phyloP scores from a whole-genome alignment of 2,329 filamentous ascomycete genomes.

The Chrysosphaeria jannelii region DNA sequence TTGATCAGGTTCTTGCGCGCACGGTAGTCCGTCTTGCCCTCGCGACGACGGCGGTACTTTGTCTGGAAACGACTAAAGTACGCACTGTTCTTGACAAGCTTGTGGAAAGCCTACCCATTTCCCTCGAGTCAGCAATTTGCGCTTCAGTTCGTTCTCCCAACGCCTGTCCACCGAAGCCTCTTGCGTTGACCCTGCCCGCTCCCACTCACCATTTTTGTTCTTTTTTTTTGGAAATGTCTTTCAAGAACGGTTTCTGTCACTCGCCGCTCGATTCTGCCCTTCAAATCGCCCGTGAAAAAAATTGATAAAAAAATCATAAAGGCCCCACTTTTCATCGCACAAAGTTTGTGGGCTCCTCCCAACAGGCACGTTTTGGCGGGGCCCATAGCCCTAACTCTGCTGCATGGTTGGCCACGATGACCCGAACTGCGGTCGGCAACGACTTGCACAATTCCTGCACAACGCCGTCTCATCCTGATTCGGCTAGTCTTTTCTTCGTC shows the following conservation, averaged over 20 bases:
- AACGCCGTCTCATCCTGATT: no score
- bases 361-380: no score
- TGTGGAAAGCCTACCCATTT: constrained; percentile 50
- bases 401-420: constrained; percentile 9
- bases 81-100: constrained; percentile 87
- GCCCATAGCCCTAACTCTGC: constrained; percentile 9
- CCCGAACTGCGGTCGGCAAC: constrained; percentile 1
- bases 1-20: constrained; percentile 97
- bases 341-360: no score
- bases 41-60: constrained; percentile 93
- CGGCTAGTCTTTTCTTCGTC: no score
- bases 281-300: constrained; percentile 5
- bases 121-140: constrained; percentile 98
- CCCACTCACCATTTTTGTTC: constrained; percentile 46
- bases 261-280: no score
- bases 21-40: constrained; percentile 99
- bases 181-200: constrained; percentile 85
- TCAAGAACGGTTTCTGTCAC: no score
- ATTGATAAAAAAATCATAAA: constrained; percentile 5
- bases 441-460: no score
- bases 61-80: constrained; percentile 99
- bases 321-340: constrained; percentile 8
- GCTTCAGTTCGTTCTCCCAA: constrained; percentile 43
- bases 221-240: no score
- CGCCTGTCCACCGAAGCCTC: constrained; percentile 61